These are phyloP conservation scores for Multifurca ochricompacta DNA, from an alignment of 768 basidiomycete species.

Conservation along the genomic window DNA sequence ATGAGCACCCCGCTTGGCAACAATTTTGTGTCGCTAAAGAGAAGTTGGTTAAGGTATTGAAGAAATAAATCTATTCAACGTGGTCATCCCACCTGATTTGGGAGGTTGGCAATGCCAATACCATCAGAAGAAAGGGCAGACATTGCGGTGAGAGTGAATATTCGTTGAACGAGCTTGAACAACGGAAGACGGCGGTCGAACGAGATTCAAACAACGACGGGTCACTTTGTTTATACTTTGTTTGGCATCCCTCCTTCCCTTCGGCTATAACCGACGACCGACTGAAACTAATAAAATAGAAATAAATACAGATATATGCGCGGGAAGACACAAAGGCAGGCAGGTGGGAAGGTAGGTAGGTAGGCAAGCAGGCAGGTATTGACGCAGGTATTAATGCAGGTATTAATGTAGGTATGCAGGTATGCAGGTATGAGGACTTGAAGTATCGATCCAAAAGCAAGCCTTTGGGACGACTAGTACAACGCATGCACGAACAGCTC, in stretches of 20 bases:
- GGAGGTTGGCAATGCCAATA: slow-evolving; percentile 93
- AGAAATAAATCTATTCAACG: slow-evolving; percentile 26
- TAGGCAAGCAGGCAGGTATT: too few relatives aligned
- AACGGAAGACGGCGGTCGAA: not conserved
- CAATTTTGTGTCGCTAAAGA: slow-evolving; percentile 92
- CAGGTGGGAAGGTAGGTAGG: too few relatives aligned
- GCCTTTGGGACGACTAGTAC: too few relatives aligned
- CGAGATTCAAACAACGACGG: not conserved
- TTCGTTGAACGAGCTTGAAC: not conserved
- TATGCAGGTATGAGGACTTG: too few relatives aligned
- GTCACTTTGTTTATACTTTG: not conserved
- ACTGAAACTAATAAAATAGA: too few relatives aligned
- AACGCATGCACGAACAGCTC: too few relatives aligned
- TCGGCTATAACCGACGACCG: too few relatives aligned
- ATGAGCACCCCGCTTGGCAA: slow-evolving; percentile 93
- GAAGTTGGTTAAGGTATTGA: slow-evolving; percentile 4
- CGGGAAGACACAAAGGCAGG: too few relatives aligned
- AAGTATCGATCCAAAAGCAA: too few relatives aligned
- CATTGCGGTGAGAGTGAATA: slow-evolving; percentile 1
- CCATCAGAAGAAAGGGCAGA: slow-evolving; percentile 44
- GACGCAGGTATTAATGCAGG: too few relatives aligned
- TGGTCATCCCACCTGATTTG: slow-evolving; percentile 70
- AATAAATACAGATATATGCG: too few relatives aligned
- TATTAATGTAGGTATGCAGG: too few relatives aligned
- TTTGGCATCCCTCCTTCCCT: not conserved